Conservation (phyloP, 495 filamentous ascomycete genomes). For the Darksidea phi region DNA sequence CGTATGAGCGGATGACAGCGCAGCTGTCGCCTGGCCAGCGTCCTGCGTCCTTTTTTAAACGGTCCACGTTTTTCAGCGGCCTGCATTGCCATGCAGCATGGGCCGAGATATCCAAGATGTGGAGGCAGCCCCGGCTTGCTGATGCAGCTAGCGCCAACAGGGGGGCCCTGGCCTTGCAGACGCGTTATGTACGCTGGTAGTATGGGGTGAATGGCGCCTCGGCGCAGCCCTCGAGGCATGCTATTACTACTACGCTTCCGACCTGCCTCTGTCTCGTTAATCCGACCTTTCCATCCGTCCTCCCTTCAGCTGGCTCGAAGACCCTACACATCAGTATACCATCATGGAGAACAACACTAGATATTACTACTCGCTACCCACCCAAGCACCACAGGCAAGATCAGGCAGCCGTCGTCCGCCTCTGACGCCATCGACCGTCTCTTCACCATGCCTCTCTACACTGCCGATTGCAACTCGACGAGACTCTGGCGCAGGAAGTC, state of each 20-base stretch:
- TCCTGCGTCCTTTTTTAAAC: conserved; percentile 30
- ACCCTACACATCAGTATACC: neutral
- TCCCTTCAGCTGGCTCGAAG: conserved; percentile 2
- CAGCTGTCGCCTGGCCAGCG: conserved; percentile 16
- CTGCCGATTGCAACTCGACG: conserved; percentile 29
- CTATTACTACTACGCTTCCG: conserved; percentile 29
- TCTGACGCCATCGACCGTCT: conserved; percentile 42
- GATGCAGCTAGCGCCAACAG: conserved; percentile 20
- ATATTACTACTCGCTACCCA: conserved; percentile 32
- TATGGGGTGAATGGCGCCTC: conserved; percentile 34
- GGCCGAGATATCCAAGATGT: conserved; percentile 9
- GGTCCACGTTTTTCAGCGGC: conserved; percentile 33
- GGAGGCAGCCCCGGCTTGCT: conserved; percentile 26
- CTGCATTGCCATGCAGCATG: conserved; percentile 26
- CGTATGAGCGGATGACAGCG: conserved; percentile 37
- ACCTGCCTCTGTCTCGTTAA: conserved; percentile 8
- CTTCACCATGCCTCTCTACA: conserved; percentile 41
- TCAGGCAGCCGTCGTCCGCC: conserved; percentile 36
- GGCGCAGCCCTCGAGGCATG: conserved; percentile 9
- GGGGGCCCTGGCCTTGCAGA: conserved; percentile 20
- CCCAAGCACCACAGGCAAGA: conserved; percentile 23
- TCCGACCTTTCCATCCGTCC: conserved; percentile 5
- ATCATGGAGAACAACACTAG: conserved; percentile 29
- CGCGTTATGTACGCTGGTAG: conserved; percentile 21
- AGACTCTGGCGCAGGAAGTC: conserved; percentile 30